Base-by-base conservation (phyloP, 2,329 filamentous ascomycete genomes). In the Coleophoma crateriformis region DNA sequence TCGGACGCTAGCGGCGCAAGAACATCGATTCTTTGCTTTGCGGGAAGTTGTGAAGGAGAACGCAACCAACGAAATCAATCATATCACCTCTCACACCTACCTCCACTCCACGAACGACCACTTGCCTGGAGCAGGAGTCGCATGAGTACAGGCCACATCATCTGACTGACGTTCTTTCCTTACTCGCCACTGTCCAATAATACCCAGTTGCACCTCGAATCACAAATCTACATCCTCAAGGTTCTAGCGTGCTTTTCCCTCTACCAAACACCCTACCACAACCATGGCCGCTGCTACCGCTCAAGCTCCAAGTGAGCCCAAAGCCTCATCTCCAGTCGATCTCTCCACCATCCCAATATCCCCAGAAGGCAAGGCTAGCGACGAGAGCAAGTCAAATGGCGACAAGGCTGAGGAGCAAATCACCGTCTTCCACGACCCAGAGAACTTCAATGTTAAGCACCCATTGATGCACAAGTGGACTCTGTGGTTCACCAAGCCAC, bases 391-490 rank as follows among this genome's bases (percentile, higher is more conserved):
- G 65, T 71, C 74, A 49, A 69, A 72, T 56, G 64, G 68, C 50
- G 27, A 27, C 27, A 27, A 27, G 27, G 63, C 75, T 57, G 71
- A 71, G 57, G 85, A 91, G 67, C 76, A 87, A 46, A 79, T 96
- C 63, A 99, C 94, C 43, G 92, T 99, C 61, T 99, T 99, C 76
- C 91, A 99, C 69, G 90, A 97, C 74, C 87, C 94, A 62, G 88
- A 96, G 59, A 96, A 99, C 79, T 99, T 99, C 82, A 99, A 95
- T 64, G 94, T 99, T 71, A 99, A 97, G 81, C 94, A 99, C 71
- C 92, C 91, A 59, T 81, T 99, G 54, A 91, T 95, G 81, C 88
- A 96, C 78, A 87, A 88, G 68, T 99, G 94, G 94, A 97, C 94
- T 52, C 78, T 99, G 50, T 99, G 95, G 95, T 99, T 97, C 78